Evolutionary conservation across 2,329 filamentous ascomycete genomes (phyloP).

Genomic region (Orbilia ellipsospora): DNA sequence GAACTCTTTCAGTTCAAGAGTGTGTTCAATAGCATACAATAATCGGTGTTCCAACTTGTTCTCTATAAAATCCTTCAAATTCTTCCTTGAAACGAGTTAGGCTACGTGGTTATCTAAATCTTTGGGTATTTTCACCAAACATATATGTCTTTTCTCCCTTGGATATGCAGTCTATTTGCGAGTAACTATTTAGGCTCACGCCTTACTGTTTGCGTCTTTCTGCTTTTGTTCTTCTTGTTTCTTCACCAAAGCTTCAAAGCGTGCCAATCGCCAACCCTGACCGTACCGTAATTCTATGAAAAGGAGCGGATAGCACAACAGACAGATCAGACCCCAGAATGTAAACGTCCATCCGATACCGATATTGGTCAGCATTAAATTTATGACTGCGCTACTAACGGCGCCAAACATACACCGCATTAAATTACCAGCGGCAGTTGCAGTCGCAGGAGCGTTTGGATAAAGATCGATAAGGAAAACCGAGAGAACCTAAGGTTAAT

Average conservation of each 20-base stretch:
- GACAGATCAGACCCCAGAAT: conserved; percentile 68
- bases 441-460: conserved; percentile 71
- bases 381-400: conserved; percentile 70
- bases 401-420: conserved; percentile 73
- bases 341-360: conserved; percentile 74
- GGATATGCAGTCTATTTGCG: too few relatives aligned
- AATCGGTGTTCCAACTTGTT: neutral
- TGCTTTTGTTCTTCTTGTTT: conserved; percentile 16
- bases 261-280: conserved; percentile 67
- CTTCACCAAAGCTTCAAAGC: conserved; percentile 56
- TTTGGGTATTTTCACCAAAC: neutral
- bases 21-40: neutral
- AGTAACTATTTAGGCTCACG: too few relatives aligned
- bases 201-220: conserved; percentile 1
- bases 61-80: too few relatives aligned
- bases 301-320: conserved; percentile 66
- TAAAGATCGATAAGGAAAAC: conserved; percentile 74
- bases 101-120: neutral
- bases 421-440: conserved; percentile 73
- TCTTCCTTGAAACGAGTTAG: too few relatives aligned
- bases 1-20: neutral
- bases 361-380: conserved; percentile 69
- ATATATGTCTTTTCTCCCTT: too few relatives aligned
- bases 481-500: conserved; percentile 63
- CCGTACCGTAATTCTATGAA: conserved; percentile 67